Conservation (phyloP, 2,329 filamentous ascomycete species). For the Venturia asperata region DNA sequence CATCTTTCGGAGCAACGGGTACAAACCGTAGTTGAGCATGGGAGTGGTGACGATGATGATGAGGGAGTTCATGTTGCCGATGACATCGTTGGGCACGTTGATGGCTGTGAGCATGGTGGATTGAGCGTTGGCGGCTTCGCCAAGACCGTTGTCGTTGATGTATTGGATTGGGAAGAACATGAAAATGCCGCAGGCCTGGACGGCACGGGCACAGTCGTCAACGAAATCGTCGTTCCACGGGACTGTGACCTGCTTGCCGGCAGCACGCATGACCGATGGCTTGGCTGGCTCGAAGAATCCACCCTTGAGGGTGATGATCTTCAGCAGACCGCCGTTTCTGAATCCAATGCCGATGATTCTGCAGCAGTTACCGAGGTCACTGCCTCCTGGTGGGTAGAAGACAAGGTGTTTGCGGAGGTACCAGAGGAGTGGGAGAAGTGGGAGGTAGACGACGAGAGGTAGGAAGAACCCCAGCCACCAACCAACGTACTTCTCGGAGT, state of each 20-base stretch:
- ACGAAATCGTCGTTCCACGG: constrained; percentile 33
- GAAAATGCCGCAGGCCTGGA: constrained; percentile 33
- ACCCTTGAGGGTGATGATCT: constrained; percentile 17
- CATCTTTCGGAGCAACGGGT: constrained; percentile 38
- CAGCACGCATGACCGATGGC: constrained; percentile 24
- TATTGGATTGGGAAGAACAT: constrained; percentile 30
- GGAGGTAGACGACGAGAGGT: constrained; percentile 22
- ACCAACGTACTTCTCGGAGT: constrained; percentile 37
- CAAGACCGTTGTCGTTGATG: constrained; percentile 10
- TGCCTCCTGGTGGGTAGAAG: constrained; percentile 41
- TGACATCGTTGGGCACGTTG: constrained; percentile 46
- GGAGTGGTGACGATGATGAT: constrained; percentile 43
- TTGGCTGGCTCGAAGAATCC: constrained; percentile 28
- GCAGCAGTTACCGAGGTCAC: constrained; percentile 41
- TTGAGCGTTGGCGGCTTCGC: not conserved
- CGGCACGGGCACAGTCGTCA: constrained; percentile 31
- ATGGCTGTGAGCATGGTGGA: constrained; percentile 23
- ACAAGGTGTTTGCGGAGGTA: constrained; percentile 22
- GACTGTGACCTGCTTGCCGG: not conserved
- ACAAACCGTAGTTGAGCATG: constrained; percentile 44
- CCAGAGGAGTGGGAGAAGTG: not conserved
- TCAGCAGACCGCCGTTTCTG: constrained; percentile 31
- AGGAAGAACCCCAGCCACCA: constrained; percentile 36
- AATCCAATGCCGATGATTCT: constrained; percentile 37
- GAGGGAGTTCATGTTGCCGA: constrained; percentile 46